Evolutionary conservation across 305 asterid genomes (phyloP).

Genomic region (Fraxinus sp.): DNA sequence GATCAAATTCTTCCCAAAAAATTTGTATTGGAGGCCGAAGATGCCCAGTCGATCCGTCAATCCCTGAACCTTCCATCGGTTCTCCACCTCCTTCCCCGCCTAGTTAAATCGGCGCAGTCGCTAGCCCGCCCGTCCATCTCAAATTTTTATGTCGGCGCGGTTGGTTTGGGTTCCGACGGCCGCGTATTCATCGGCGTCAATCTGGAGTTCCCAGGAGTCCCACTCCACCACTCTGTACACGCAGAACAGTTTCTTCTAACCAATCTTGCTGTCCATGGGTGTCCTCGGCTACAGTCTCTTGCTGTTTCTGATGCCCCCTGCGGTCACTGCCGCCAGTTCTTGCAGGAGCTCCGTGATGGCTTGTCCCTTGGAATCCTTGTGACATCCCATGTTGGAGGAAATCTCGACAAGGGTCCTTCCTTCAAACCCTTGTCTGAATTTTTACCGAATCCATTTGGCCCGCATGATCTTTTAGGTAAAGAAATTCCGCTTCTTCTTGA

Average conservation of each 20-base stretch:
- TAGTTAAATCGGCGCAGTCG: conserved; percentile 46
- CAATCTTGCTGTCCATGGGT: conserved; percentile 57
- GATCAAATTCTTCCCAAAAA: conserved; percentile 25
- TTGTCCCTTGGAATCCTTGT: conserved; percentile 54
- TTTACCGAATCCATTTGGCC: conserved; percentile 83
- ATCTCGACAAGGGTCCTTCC: background rate
- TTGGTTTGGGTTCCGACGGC: conserved; percentile 86
- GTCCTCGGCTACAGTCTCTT: conserved; percentile 54
- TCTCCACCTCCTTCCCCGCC: conserved; percentile 40
- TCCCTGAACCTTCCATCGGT: conserved; percentile 60
- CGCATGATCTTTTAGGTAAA: conserved; percentile 62
- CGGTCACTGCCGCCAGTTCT: conserved; percentile 97
- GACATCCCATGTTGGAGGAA: conserved; percentile 6
- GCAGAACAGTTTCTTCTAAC: conserved; percentile 90
- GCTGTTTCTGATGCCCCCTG: conserved; percentile 97
- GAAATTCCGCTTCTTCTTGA: conserved; percentile 77
- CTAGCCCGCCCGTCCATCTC: conserved; percentile 92
- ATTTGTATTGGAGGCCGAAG: conserved; percentile 62
- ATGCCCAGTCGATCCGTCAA: conserved; percentile 61
- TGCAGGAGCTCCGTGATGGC: conserved; percentile 76
- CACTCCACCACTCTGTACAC: conserved; percentile 86
- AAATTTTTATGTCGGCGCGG: conserved; percentile 75
- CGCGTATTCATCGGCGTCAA: conserved; percentile 83
- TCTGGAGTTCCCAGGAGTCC: conserved; percentile 80
- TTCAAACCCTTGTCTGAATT: conserved; percentile 52